phyloP scores from a whole-genome alignment of 1,139 yeast genomes.

The Magnusiomyces paraingens region DNA sequence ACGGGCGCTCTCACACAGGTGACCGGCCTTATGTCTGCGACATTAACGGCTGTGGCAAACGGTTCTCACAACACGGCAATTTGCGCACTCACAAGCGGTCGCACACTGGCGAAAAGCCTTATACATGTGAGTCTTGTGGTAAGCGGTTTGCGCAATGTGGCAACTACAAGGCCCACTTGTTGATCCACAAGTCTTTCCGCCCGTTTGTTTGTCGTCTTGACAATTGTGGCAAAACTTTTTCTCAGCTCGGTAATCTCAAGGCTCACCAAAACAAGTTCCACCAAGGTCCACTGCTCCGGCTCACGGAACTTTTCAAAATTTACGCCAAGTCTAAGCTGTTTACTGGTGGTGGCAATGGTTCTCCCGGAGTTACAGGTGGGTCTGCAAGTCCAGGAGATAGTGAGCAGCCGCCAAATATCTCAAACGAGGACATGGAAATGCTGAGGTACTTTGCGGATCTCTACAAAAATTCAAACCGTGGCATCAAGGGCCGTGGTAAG shows the following conservation, averaged over 20 bases:
- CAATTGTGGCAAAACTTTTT: slow-evolving; percentile 75
- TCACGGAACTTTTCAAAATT: slow-evolving; percentile 43
- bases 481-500: slow-evolving; percentile 86
- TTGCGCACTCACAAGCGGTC: slow-evolving; percentile 75
- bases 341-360: slow-evolving; percentile 10
- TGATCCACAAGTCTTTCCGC: slow-evolving; percentile 72
- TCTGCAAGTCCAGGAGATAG: too few species aligned
- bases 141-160: slow-evolving; percentile 83
- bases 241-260: slow-evolving; percentile 88
- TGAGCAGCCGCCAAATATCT: slow-evolving; percentile 54
- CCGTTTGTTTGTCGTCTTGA: slow-evolving; percentile 80
- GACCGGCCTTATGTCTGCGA: slow-evolving; percentile 57
- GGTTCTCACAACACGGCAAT: slow-evolving; percentile 90
- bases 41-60: slow-evolving; percentile 51
- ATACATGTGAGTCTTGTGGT: slow-evolving; percentile 64
- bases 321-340: slow-evolving; percentile 17
- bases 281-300: slow-evolving; percentile 54
- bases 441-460: slow-evolving; percentile 70
- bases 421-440: slow-evolving; percentile 59
- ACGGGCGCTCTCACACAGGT: slow-evolving; percentile 82
- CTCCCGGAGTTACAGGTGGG: background rate
- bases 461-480: slow-evolving; percentile 82
- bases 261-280: slow-evolving; percentile 92
- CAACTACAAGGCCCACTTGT: slow-evolving; percentile 75
- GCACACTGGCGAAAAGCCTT: slow-evolving; percentile 86